phyloP scores from a whole-genome alignment of 2,329 filamentous ascomycete species.

The Periconia digitata region DNA sequence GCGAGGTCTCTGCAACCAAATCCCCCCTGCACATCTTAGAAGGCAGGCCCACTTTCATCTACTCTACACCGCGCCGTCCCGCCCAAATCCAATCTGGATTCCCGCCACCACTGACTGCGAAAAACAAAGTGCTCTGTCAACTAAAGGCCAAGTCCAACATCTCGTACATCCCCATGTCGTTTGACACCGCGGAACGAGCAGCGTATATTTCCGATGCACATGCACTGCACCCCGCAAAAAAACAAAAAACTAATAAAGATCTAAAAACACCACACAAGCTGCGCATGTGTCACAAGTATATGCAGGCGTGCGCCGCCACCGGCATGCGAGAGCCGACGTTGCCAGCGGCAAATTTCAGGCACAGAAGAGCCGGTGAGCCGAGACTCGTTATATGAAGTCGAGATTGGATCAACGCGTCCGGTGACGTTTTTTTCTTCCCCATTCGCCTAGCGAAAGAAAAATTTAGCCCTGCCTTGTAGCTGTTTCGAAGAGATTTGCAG shows the following conservation, averaged over 20 bases:
- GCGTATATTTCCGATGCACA: background rate
- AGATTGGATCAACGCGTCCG: background rate
- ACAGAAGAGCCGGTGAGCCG: background rate
- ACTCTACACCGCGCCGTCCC: background rate
- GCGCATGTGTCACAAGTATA: too few relatives aligned
- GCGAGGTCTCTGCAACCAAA: too few relatives aligned
- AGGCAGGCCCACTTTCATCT: background rate
- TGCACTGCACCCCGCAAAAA: background rate
- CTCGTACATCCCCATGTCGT: too few relatives aligned
- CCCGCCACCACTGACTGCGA: background rate
- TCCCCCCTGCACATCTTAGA: background rate
- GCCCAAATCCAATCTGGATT: background rate
- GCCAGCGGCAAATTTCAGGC: background rate
- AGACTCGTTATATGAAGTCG: background rate
- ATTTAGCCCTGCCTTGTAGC: too few relatives aligned
- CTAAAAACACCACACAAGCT: too few relatives aligned
- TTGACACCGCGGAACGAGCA: background rate
- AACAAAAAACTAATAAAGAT: background rate
- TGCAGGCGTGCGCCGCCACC: background rate
- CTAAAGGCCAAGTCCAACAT: too few relatives aligned
- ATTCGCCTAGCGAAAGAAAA: too few relatives aligned
- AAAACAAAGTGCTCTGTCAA: too few relatives aligned
- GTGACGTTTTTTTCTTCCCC: too few relatives aligned
- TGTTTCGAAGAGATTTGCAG: too few relatives aligned
- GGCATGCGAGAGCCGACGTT: background rate